Evolutionary conservation across 2,329 filamentous ascomycete genomes (phyloP).

Genomic region (Xylariales sp.): DNA sequence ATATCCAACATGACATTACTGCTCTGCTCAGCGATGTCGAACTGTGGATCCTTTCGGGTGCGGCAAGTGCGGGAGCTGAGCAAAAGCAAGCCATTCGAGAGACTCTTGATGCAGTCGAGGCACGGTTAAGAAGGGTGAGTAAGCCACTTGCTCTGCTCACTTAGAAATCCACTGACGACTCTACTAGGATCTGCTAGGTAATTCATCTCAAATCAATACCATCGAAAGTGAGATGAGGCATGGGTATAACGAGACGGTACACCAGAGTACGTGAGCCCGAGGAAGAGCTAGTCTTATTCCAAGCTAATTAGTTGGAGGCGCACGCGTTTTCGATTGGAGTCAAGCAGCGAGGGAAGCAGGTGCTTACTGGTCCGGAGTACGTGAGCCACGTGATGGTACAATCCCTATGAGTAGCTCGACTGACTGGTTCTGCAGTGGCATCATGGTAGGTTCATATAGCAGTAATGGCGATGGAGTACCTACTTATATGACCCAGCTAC

Average conservation of each 20-base stretch:
- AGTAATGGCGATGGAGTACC: background rate
- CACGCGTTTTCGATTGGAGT: constrained; percentile 1
- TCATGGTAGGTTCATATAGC: background rate
- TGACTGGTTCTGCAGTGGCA: constrained; percentile 2
- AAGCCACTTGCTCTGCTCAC: background rate
- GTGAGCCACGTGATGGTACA: background rate
- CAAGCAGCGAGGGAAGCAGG: background rate
- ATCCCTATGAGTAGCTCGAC: background rate
- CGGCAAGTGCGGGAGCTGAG: constrained; percentile 31
- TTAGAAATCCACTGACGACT: background rate
- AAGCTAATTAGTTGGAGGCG: too few relatives aligned
- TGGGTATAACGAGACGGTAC: too few relatives aligned
- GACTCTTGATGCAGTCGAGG: constrained; percentile 29
- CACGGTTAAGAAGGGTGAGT: constrained; percentile 13
- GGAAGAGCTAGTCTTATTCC: too few relatives aligned
- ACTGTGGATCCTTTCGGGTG: constrained; percentile 41
- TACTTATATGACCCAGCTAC: constrained; percentile 14
- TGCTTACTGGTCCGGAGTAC: constrained; percentile 3
- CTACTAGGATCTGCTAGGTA: background rate
- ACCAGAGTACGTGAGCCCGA: too few relatives aligned
- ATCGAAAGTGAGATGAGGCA: too few relatives aligned
- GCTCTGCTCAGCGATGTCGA: constrained; percentile 34
- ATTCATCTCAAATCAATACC: constrained; percentile 12
- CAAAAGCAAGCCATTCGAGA: constrained; percentile 28
- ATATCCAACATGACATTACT: constrained; percentile 36